A percentile compares a stretch with the other conserved stretches of the same genome.
Evolutionary conservation across 1,139 yeast genomes (phyloP).

Genomic region (Saccharomycopsis crataegensis): DNA sequence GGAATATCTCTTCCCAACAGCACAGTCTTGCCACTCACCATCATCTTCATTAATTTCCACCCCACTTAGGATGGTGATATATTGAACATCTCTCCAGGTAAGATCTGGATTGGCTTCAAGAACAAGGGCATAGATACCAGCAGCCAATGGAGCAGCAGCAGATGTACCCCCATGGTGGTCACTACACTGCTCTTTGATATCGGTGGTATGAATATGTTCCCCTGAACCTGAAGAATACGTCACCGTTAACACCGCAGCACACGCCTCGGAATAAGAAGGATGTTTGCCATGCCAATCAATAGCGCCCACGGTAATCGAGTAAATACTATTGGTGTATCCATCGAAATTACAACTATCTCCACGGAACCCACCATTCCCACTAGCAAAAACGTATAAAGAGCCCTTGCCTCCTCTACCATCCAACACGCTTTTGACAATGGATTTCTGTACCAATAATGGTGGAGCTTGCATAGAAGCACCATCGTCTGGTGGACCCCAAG

Average conservation of each 20-base stretch:
- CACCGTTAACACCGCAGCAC: slow-evolving; percentile 94
- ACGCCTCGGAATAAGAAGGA: slow-evolving; percentile 85
- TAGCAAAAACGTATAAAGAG: slow-evolving; percentile 87
- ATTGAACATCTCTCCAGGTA: slow-evolving; percentile 96
- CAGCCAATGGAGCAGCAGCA: slow-evolving; percentile 98
- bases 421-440: slow-evolving; percentile 76
- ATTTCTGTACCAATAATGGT: slow-evolving; percentile 65
- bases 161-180: slow-evolving; percentile 90
- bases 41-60: slow-evolving; percentile 62
- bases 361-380: slow-evolving; percentile 83
- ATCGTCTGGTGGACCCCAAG: slow-evolving; percentile 98
- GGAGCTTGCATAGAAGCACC: slow-evolving; percentile 87
- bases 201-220: slow-evolving; percentile 88
- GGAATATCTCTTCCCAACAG: slow-evolving; percentile 60
- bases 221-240: slow-evolving; percentile 91
- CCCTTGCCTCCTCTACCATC: slow-evolving; percentile 82
- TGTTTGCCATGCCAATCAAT: slow-evolving; percentile 79
- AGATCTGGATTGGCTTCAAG: slow-evolving; percentile 75
- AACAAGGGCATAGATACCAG: slow-evolving; percentile 82
- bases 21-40: slow-evolving; percentile 59
- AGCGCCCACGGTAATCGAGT: slow-evolving; percentile 93
- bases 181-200: slow-evolving; percentile 66
- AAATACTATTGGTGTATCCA: slow-evolving; percentile 94
- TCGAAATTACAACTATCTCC: slow-evolving; percentile 95
- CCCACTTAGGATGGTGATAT: slow-evolving; percentile 67